Conservation (phyloP, 139 green algal species). For the Coelastrella sp. region DNA sequence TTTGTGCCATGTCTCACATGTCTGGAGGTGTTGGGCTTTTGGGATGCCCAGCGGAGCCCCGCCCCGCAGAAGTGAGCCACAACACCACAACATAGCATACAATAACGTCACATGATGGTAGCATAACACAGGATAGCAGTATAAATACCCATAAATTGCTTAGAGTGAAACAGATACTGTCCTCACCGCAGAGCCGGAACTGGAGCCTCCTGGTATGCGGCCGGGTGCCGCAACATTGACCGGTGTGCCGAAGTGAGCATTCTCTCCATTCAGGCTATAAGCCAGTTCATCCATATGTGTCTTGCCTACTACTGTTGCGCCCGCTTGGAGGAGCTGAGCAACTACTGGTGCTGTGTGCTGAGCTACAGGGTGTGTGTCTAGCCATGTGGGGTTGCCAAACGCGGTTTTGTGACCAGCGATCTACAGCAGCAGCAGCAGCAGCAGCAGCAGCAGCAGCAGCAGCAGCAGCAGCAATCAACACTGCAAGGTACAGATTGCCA, state of each 20-base stretch:
- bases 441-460: neutral
- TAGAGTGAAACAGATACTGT: neutral
- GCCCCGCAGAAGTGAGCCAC: too few species aligned
- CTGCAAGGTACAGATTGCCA: neutral
- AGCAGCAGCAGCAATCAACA: neutral
- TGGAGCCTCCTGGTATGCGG: conserved; percentile 92
- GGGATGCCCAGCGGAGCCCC: too few species aligned
- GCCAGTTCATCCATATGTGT: conserved; percentile 97
- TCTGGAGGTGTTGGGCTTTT: too few species aligned
- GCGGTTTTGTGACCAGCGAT: conserved; percentile 76
- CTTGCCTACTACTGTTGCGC: conserved; percentile 76
- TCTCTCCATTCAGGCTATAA: conserved; percentile 83
- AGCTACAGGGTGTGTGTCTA: conserved; percentile 72
- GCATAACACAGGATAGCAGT: neutral
- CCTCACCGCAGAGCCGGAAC: conserved; percentile 89
- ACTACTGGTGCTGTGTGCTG: conserved; percentile 73
- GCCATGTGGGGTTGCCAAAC: conserved; percentile 88
- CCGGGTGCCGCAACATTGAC: conserved; percentile 86
- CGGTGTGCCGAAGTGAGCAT: conserved; percentile 92
- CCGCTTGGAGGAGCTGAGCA: conserved; percentile 80
- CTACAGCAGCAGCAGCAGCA: conserved; percentile 3
- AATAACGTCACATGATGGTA: neutral
- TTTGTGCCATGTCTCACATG: too few species aligned
- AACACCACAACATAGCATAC: neutral
- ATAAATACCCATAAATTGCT: neutral